These are phyloP conservation scores for Nitzschia putrida DNA, from an alignment of 108 stramenopile species.

Conservation along the genomic window DNA sequence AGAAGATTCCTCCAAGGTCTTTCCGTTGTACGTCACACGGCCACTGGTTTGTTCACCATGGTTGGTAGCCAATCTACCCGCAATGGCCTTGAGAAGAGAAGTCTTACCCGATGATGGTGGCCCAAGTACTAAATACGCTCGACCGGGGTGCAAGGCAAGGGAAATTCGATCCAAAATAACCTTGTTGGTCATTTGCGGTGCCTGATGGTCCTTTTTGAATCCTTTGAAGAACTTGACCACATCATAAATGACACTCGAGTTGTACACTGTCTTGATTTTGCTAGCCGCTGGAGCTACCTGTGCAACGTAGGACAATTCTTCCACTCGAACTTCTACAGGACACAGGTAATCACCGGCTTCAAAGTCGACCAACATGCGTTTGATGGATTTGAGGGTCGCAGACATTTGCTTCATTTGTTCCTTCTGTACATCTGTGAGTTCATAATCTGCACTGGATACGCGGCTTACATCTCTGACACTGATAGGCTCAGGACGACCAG, in stretches of 20 bases:
- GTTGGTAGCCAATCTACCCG: slow-evolving; percentile 59
- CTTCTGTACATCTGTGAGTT: slow-evolving; percentile 29
- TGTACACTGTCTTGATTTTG: slow-evolving; percentile 52
- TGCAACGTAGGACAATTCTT: slow-evolving; percentile 35
- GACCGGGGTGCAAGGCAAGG: slow-evolving; percentile 68
- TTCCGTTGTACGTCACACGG: slow-evolving; percentile 36
- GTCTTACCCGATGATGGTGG: slow-evolving; percentile 82
- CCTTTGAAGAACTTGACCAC: slow-evolving; percentile 27
- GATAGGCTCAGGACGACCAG: background rate
- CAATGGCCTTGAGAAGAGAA: slow-evolving; percentile 63
- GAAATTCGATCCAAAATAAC: slow-evolving; percentile 55
- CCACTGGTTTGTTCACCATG: slow-evolving; percentile 58
- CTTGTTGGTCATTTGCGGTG: slow-evolving; percentile 6
- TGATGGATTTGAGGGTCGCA: slow-evolving; percentile 4
- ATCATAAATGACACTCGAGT: slow-evolving; percentile 37
- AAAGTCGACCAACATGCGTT: slow-evolving; percentile 17
- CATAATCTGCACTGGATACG: slow-evolving; percentile 7
- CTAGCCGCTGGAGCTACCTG: slow-evolving; percentile 15
- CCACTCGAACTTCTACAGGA: slow-evolving; percentile 50
- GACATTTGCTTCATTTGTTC: slow-evolving; percentile 19
- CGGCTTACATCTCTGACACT: background rate
- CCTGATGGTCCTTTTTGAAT: slow-evolving; percentile 1
- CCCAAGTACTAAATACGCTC: slow-evolving; percentile 57
- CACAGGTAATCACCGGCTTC: background rate
- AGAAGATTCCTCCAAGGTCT: slow-evolving; percentile 17